These are phyloP conservation scores for Fragilaria radians DNA, from an alignment of 108 stramenopile species.

Conservation along the genomic window DNA sequence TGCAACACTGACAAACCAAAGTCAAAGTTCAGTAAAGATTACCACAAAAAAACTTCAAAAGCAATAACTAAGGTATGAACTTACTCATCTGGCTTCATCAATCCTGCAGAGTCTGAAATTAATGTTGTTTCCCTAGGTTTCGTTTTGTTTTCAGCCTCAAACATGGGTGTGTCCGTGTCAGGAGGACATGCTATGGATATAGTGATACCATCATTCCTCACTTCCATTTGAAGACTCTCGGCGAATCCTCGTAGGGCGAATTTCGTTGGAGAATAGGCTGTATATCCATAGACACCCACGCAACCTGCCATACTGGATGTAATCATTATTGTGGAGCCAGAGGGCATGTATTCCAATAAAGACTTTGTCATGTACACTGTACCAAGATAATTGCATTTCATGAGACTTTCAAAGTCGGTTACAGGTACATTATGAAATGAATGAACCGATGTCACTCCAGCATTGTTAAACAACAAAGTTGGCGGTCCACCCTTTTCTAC, in stretches of 20 bases:
- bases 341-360: conserved; percentile 71
- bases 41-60: too few relatives aligned
- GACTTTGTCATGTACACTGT: conserved; percentile 59
- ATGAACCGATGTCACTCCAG: conserved; percentile 68
- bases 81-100: conserved; percentile 52
- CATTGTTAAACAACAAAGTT: conserved; percentile 59
- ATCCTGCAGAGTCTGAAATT: conserved; percentile 56
- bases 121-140: conserved; percentile 70
- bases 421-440: conserved; percentile 46
- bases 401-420: conserved; percentile 40
- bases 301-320: conserved; percentile 74
- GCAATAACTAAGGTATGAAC: too few relatives aligned
- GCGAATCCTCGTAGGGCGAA: conserved; percentile 82
- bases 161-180: conserved; percentile 97
- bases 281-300: conserved; percentile 76
- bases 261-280: conserved; percentile 81
- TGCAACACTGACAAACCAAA: too few relatives aligned
- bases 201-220: conserved; percentile 29
- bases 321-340: conserved; percentile 53
- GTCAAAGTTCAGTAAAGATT: too few relatives aligned
- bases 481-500: too few relatives aligned
- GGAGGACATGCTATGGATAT: conserved; percentile 91
- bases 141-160: conserved; percentile 62
- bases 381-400: conserved; percentile 76
- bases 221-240: conserved; percentile 71